Evolutionary conservation across 1,284 basidiomycete species (phyloP), one percentile per base, ranked within the genome.

Genomic region (Calocybe gambosa): DNA sequence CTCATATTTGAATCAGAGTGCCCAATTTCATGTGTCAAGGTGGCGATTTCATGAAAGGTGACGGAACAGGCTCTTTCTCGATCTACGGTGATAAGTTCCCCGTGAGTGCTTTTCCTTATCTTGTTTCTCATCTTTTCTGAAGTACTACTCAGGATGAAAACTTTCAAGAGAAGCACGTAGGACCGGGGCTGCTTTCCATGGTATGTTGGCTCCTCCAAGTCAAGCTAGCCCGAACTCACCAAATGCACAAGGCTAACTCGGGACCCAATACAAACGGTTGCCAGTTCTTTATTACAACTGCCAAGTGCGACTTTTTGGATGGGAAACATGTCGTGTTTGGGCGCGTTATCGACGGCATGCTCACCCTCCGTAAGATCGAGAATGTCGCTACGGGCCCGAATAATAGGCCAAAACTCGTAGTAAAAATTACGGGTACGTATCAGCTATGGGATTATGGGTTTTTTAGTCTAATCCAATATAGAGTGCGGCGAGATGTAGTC

Each of bases 221-320:
- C 25, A 25, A 18, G 28, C 26, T 18, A 28, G 34, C 37, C 31
- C 28, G 43, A 23, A 21, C 47, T 45, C 18, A 19, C 49, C 35
- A 34, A 18, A 35, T 15, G 6, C 19, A 16, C 18, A 15, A 93
- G 91, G 93, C 93, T 0, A 96, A 96, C 65, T 94, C 92, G 0
- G 93, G 93, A 2, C 78, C 86, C 0, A 85, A 89, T 59, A 94
- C 93, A 3, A 96, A 97, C 58, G 93, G 93, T 2, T 95, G 89
- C 64, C 91, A 96, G 82, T 99, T 99, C 74, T 99, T 99, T 74
- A 87, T 99, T 59, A 99, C 95, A 0, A 93, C 90, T 0, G 91
- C 85, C 12, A 87, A 89, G 49, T 94, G 93, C 52, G 89, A 93
- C 55, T 99, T 98, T 64, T 75, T 97, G 34, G 92, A 97, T 61